Evolutionary conservation across 768 basidiomycete genomes (phyloP).

Genomic region (Grammothele lineata): DNA sequence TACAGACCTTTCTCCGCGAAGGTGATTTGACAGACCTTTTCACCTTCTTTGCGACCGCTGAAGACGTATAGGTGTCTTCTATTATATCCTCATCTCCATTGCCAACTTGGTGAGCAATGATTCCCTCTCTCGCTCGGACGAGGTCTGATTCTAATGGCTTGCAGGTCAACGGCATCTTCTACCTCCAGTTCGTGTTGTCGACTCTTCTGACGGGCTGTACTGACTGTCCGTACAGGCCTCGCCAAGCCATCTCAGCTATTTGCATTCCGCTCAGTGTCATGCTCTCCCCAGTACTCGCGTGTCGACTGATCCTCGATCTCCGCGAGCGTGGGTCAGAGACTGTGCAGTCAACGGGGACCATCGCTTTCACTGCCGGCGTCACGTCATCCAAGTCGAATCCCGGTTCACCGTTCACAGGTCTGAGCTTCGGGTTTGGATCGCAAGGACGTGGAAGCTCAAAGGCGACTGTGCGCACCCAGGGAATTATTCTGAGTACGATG

Average conservation of each 20-base stretch:
- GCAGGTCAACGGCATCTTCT: constrained; percentile 84
- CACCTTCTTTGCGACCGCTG: not conserved
- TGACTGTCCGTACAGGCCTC: constrained; percentile 47
- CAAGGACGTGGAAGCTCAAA: constrained; percentile 20
- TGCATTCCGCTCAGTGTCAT: constrained; percentile 84
- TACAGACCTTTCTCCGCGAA: constrained; percentile 82
- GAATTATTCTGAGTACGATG: constrained; percentile 27
- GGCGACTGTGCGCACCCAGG: constrained; percentile 22
- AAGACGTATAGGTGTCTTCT: constrained; percentile 59
- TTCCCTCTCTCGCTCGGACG: too few relatives aligned
- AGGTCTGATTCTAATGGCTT: too few relatives aligned
- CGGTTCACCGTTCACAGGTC: constrained; percentile 25
- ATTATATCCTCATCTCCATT: constrained; percentile 82
- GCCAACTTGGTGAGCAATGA: too few relatives aligned
- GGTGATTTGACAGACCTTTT: constrained; percentile 34
- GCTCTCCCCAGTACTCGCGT: constrained; percentile 76
- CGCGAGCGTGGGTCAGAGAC: constrained; percentile 80
- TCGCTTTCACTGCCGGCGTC: constrained; percentile 27
- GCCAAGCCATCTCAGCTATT: constrained; percentile 77
- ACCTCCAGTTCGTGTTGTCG: constrained; percentile 59
- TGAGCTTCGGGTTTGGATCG: constrained; percentile 22
- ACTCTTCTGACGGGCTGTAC: not conserved
- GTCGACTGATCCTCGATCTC: constrained; percentile 78
- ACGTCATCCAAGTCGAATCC: constrained; percentile 25
- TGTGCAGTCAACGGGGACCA: constrained; percentile 49